Conservation (phyloP, 306 rosid genomes). For the Arachis hypogaea region DNA sequence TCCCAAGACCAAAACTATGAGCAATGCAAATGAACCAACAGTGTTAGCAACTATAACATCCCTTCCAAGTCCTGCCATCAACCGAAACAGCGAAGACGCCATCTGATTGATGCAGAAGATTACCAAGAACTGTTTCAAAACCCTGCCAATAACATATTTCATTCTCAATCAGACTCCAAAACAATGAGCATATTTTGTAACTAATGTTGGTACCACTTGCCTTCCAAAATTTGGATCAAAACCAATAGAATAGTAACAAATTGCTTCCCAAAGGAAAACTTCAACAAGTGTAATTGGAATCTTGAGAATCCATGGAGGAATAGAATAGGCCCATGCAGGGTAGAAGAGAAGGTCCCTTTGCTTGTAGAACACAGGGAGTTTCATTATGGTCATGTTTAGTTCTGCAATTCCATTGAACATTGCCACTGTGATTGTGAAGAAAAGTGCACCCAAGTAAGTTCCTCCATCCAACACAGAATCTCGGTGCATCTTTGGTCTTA, state of each 20-base stretch:
- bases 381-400: conserved; percentile 72
- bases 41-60: conserved; percentile 70
- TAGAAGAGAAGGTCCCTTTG: conserved; percentile 90
- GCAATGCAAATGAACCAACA: conserved; percentile 68
- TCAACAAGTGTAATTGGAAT: conserved; percentile 74
- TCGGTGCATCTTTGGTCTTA: conserved; percentile 68
- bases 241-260: conserved; percentile 76
- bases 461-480: conserved; percentile 68
- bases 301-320: conserved; percentile 87
- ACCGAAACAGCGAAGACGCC: conserved; percentile 82
- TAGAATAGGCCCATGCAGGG: conserved; percentile 88
- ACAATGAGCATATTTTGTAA: neutral
- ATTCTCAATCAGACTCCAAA: too few species aligned
- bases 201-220: conserved; percentile 39
- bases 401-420: conserved; percentile 94
- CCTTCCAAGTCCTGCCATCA: conserved; percentile 77
- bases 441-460: conserved; percentile 81
- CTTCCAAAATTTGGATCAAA: conserved; percentile 77
- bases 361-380: conserved; percentile 88
- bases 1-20: conserved; percentile 69
- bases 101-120: conserved; percentile 75
- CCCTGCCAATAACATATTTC: conserved; percentile 46
- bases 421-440: conserved; percentile 65
- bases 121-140: conserved; percentile 70
- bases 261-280: conserved; percentile 75